Conservation (phyloP, 805 yeast species). For the Sugiyamaella chiloensis region DNA sequence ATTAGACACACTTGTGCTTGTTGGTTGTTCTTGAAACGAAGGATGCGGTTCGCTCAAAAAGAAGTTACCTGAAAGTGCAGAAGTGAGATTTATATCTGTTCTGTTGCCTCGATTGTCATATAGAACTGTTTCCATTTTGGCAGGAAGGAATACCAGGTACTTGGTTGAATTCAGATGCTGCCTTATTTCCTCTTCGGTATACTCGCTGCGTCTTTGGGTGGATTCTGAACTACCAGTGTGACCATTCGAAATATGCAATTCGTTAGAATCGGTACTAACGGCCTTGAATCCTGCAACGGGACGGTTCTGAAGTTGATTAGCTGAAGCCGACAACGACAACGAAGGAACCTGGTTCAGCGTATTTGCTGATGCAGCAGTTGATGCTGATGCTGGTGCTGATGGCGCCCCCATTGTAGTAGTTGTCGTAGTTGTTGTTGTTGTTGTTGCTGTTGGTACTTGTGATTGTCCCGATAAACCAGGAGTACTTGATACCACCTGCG, state of each 20-base stretch:
- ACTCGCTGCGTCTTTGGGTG: not conserved
- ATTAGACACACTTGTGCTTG: not conserved
- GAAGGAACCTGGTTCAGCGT: too few species aligned
- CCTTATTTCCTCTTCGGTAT: slow-evolving; percentile 10
- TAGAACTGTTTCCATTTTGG: slow-evolving; percentile 19
- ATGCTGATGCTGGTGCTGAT: too few species aligned
- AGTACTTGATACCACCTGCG: not conserved
- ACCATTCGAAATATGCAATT: not conserved
- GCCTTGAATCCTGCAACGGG: not conserved
- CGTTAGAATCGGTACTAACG: not conserved
- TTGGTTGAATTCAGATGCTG: slow-evolving; percentile 15
- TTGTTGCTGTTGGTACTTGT: not conserved
- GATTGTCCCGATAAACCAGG: not conserved
- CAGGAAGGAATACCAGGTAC: slow-evolving; percentile 22
- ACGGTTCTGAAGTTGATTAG: not conserved
- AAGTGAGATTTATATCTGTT: slow-evolving; percentile 19
- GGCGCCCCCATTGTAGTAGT: not conserved
- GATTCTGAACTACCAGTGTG: not conserved
- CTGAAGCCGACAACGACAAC: not conserved
- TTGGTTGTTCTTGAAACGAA: not conserved
- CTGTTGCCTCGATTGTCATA: slow-evolving; percentile 25
- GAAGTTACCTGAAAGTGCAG: slow-evolving; percentile 23
- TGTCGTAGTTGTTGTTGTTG: not conserved
- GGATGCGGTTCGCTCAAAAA: slow-evolving; percentile 23
- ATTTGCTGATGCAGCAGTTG: too few species aligned